Evolutionary conservation across 257 asterid species (phyloP).

Genomic region (Thymus quinquecostatus): DNA sequence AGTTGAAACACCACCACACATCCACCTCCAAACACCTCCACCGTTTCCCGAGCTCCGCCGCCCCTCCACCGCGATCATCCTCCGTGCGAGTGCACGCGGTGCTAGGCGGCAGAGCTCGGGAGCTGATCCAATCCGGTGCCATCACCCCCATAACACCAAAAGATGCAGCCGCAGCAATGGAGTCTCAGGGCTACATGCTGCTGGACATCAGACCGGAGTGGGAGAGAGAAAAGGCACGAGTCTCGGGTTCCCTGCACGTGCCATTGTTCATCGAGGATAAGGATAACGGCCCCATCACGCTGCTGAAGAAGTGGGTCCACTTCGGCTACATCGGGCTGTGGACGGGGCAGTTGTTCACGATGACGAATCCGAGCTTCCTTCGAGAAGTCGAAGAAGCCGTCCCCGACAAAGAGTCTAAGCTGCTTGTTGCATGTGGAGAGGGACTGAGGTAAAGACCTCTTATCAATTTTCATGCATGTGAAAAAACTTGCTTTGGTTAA

Average conservation of each 20-base stretch:
- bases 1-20: slow-evolving; percentile 58
- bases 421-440: slow-evolving; percentile 93
- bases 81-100: slow-evolving; percentile 45
- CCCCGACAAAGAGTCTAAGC: slow-evolving; percentile 73
- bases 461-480: neutral
- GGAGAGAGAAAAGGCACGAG: slow-evolving; percentile 90
- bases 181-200: slow-evolving; percentile 64
- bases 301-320: slow-evolving; percentile 95
- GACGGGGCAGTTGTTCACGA: slow-evolving; percentile 87
- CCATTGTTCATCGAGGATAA: slow-evolving; percentile 80
- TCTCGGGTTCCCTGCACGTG: slow-evolving; percentile 77
- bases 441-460: slow-evolving; percentile 61
- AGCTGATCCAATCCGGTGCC: slow-evolving; percentile 77
- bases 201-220: slow-evolving; percentile 90
- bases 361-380: slow-evolving; percentile 65
- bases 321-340: slow-evolving; percentile 91
- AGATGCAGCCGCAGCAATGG: slow-evolving; percentile 71
- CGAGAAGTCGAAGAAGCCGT: slow-evolving; percentile 54
- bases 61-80: slow-evolving; percentile 44
- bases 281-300: slow-evolving; percentile 71
- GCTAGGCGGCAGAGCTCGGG: slow-evolving; percentile 55
- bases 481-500: too few relatives aligned
- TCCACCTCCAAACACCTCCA: slow-evolving; percentile 40
- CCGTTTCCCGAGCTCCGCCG: slow-evolving; percentile 34
- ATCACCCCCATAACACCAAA: slow-evolving; percentile 69